A percentile compares a stretch with the other conserved stretches of the same genome.
Conservation (phyloP, 352 stramenopile species). For the Pythium folliculosum region DNA sequence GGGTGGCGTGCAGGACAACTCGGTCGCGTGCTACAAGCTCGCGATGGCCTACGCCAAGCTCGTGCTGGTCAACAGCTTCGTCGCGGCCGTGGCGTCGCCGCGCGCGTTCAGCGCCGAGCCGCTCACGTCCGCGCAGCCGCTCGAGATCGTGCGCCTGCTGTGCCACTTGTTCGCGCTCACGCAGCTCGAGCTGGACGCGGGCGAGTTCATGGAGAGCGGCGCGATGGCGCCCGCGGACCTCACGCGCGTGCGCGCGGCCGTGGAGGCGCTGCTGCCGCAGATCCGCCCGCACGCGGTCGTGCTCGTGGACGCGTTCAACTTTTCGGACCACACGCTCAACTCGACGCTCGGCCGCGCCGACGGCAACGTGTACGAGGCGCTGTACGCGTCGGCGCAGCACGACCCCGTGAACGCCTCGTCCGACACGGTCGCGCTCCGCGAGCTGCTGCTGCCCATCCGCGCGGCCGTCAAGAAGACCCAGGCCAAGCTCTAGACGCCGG, state of each 20-base stretch:
- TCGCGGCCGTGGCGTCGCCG: conserved; percentile 32
- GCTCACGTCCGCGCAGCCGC: conserved; percentile 25
- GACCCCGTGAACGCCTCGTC: conserved; percentile 62
- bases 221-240: conserved; percentile 51
- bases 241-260: conserved; percentile 44
- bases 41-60: conserved; percentile 60
- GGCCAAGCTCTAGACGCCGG: too few relatives aligned
- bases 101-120: conserved; percentile 34
- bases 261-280: conserved; percentile 50
- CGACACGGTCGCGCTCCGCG: conserved; percentile 63
- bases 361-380: conserved; percentile 72
- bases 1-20: conserved; percentile 59
- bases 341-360: conserved; percentile 74
- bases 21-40: conserved; percentile 60
- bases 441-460: conserved; percentile 68
- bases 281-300: conserved; percentile 70
- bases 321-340: conserved; percentile 73
- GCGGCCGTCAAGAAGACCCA: conserved; percentile 29
- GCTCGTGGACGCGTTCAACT: conserved; percentile 81
- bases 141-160: conserved; percentile 54
- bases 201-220: conserved; percentile 70
- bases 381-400: conserved; percentile 61
- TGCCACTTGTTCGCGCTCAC: conserved; percentile 77
- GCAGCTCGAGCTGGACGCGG: conserved; percentile 59
- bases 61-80: conserved; percentile 54